Percentiles rank a stretch among this genome's conserved stretches.
These are phyloP conservation scores for Pichia manshurica DNA, from an alignment of 805 yeast genomes.

Conservation along the genomic window DNA sequence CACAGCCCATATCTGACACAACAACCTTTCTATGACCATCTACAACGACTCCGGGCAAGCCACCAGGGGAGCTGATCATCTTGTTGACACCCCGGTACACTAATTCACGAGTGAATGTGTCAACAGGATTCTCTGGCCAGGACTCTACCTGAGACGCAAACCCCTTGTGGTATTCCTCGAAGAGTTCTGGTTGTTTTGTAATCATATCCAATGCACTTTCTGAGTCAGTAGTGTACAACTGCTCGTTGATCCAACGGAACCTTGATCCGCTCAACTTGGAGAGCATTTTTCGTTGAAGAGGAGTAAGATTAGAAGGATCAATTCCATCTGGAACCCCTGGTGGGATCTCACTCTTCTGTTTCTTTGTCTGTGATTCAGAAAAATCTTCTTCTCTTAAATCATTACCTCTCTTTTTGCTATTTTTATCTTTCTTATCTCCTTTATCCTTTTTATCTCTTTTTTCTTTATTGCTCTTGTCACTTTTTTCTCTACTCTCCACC, in stretches of 20 bases:
- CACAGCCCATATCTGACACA: conserved; percentile 98
- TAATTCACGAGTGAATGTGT: conserved; percentile 72
- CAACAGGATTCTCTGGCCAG: conserved; percentile 99
- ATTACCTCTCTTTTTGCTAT: conserved; percentile 7
- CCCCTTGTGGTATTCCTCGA: conserved; percentile 93
- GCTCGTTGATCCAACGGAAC: conserved; percentile 97
- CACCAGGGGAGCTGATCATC: conserved; percentile 89
- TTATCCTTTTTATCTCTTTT: not conserved
- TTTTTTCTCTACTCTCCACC: conserved; percentile 10
- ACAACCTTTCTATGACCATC: conserved; percentile 49
- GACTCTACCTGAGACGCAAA: conserved; percentile 90
- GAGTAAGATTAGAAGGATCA: conserved; percentile 50
- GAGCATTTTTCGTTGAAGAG: conserved; percentile 92
- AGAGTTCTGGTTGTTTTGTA: conserved; percentile 75
- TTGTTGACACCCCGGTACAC: conserved; percentile 52
- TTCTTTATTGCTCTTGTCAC: conserved; percentile 11
- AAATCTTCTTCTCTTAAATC: conserved; percentile 7
- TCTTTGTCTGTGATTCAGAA: conserved; percentile 2
- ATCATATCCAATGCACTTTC: conserved; percentile 69
- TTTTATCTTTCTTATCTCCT: conserved; percentile 7
- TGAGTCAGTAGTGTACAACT: conserved; percentile 82
- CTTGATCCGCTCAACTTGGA: conserved; percentile 91
- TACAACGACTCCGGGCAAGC: conserved; percentile 68
- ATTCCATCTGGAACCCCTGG: conserved; percentile 21
- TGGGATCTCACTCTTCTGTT: conserved; percentile 12